Conservation (phyloP, 2,329 filamentous ascomycete genomes). For the Fragosphaeria purpurea region DNA sequence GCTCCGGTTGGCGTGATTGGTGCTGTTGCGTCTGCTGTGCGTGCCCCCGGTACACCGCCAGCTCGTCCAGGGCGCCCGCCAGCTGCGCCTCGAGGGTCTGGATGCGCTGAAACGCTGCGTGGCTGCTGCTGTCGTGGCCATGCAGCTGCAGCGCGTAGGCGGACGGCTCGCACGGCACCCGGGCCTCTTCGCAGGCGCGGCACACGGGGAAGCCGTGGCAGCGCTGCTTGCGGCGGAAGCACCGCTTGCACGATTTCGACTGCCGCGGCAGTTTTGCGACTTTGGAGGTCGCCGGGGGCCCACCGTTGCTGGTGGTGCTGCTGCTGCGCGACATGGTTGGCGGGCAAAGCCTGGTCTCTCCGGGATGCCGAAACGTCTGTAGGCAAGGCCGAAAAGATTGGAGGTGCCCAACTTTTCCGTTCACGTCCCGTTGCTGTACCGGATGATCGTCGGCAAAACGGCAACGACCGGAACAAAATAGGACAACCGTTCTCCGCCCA, state of each 20-base stretch:
- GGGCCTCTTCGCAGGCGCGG: conserved; percentile 7
- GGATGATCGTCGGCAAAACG: too few species aligned
- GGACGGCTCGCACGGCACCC: conserved; percentile 6
- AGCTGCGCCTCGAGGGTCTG: conserved; percentile 6
- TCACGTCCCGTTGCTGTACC: too few species aligned
- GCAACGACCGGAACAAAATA: too few species aligned
- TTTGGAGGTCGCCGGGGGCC: not conserved
- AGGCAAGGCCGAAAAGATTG: too few species aligned
- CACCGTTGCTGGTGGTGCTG: too few species aligned
- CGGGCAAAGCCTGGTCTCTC: too few species aligned
- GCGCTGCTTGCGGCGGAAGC: conserved; percentile 7
- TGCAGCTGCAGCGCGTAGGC: conserved; percentile 7
- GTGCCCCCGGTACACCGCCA: not conserved
- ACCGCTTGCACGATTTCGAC: conserved; percentile 9
- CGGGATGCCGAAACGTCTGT: too few species aligned
- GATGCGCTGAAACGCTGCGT: conserved; percentile 3
- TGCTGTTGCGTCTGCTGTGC: too few species aligned
- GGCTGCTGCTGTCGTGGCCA: conserved; percentile 1
- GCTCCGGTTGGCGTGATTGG: too few species aligned
- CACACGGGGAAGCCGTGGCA: conserved; percentile 10
- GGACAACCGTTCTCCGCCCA: too few species aligned
- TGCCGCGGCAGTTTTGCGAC: conserved; percentile 1
- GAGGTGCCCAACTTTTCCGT: too few species aligned
- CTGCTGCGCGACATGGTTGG: too few species aligned
- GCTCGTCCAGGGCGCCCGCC: conserved; percentile 1